Percentiles rank a stretch among this genome's conserved stretches.
Evolutionary conservation across 352 stramenopile genomes (phyloP).

Genomic region (Phytophthora macrochlamydospora): DNA sequence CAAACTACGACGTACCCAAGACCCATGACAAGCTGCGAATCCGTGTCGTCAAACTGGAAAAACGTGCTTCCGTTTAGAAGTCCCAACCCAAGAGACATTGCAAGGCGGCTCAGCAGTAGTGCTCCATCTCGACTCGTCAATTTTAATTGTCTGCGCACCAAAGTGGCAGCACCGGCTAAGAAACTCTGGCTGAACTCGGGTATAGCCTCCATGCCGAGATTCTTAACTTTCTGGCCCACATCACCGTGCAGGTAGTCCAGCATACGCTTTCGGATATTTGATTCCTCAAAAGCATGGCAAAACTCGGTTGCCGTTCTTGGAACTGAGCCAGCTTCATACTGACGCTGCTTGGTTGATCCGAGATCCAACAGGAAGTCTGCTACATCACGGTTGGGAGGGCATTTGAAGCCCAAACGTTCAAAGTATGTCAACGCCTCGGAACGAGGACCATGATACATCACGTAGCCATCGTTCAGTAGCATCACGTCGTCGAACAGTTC

Average conservation of each 20-base stretch:
- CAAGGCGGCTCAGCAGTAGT: conserved; percentile 12
- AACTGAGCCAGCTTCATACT: conserved; percentile 14
- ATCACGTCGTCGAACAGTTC: conserved; percentile 91
- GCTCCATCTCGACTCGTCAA: conserved; percentile 20
- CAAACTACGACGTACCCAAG: conserved; percentile 75
- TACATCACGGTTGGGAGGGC: conserved; percentile 31
- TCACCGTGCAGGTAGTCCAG: background rate
- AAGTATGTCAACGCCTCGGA: conserved; percentile 70
- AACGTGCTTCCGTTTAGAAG: conserved; percentile 4
- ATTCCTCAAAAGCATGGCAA: conserved; percentile 14
- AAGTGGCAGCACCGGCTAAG: background rate
- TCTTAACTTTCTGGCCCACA: background rate
- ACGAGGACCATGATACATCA: conserved; percentile 84
- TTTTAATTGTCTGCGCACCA: conserved; percentile 21
- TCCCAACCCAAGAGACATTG: conserved; percentile 2
- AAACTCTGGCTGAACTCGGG: conserved; percentile 21
- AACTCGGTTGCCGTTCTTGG: conserved; percentile 6
- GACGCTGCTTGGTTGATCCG: conserved; percentile 23
- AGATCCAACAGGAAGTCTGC: conserved; percentile 38
- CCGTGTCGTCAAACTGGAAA: background rate
- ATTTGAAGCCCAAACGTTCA: conserved; percentile 46
- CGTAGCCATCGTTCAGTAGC: conserved; percentile 77
- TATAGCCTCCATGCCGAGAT: conserved; percentile 11
- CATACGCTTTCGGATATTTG: conserved; percentile 14
- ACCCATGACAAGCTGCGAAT: conserved; percentile 10